Base-by-base conservation (phyloP, 2,329 filamentous ascomycete species). In the Pleomassaria siparia region DNA sequence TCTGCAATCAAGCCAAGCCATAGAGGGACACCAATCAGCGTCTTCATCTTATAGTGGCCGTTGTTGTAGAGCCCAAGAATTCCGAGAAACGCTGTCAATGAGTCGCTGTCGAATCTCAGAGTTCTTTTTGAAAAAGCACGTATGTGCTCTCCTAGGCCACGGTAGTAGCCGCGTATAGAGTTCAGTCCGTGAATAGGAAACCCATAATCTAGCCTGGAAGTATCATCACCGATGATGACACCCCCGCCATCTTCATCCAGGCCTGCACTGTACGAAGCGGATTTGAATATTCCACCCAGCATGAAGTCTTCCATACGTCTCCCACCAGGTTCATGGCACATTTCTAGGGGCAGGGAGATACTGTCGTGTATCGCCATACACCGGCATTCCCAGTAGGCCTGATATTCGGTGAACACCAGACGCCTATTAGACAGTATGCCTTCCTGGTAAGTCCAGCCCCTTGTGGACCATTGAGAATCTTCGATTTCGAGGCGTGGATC, bases 221-320 rank as follows among this genome's bases (percentile, higher is more conserved):
- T 13, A 16, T 54, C 43, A 26, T 54, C 51, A 4, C 33, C 24
- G 6, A 54, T 47, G 40, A 51, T 20, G 11, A 42, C 29, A 22
- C 36, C 30, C 20, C 32, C 32, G 13, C 26, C 18, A 16, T 49
- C 26, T 18, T 51, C 42, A 11, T 6, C 29, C 21, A 40, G 42
- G 7, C 47, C 46, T 18, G 46, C 50, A 32, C 44, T 53, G 22
- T 49, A 50, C 4, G 47, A 29, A 15, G 22, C 42, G 7, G 26
- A 29, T 36, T 53, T 52, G 40, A 55, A 55, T 24, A 55, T 55
- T 13, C 53, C 53, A 12, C 41, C 25, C 12, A 48, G 36, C 50
- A 53, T 47, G 30, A 51, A 55, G 39, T 51, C 43, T 15, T 22
- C 35, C 43, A 53, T 40, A 12, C 44, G 28, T 18, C 12, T 16